Evolutionary conservation across 495 filamentous ascomycete species (phyloP).

Genomic region (Margaritispora aquatica): DNA sequence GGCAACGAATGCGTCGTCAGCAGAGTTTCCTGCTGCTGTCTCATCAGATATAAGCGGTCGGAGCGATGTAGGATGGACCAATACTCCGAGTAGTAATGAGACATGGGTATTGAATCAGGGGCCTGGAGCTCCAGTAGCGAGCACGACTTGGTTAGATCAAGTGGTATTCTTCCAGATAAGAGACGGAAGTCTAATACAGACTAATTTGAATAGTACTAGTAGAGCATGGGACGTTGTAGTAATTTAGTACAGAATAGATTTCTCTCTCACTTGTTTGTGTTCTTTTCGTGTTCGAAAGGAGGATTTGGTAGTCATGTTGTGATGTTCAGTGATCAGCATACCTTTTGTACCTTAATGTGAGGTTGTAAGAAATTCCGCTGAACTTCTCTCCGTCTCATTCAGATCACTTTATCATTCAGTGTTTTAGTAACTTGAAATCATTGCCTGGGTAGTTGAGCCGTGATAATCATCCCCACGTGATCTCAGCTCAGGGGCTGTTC

Average conservation of each 20-base stretch:
- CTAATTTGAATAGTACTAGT: neutral
- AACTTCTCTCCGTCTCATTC: too few species aligned
- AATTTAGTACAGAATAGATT: neutral
- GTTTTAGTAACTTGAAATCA: too few species aligned
- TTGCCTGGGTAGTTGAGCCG: too few species aligned
- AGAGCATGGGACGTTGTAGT: neutral
- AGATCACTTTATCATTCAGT: too few species aligned
- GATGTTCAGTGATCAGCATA: too few species aligned
- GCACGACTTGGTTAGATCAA: slow-evolving; percentile 2
- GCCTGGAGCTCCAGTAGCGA: neutral
- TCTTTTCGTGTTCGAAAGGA: too few species aligned
- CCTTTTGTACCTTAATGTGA: too few species aligned
- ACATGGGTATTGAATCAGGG: neutral
- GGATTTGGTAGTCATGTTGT: too few species aligned
- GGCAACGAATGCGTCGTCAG: neutral
- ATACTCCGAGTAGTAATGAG: neutral
- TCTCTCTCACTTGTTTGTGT: too few species aligned
- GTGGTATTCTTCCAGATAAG: neutral
- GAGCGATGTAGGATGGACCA: neutral
- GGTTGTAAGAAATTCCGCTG: too few species aligned
- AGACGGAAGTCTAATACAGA: neutral
- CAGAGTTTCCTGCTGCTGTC: neutral
- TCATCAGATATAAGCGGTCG: neutral
- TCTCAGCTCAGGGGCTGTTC: too few species aligned
- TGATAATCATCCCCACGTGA: too few species aligned